Evolutionary conservation across 2,329 filamentous ascomycete genomes (phyloP).

Genomic region (Dendrostoma leiphaemia): DNA sequence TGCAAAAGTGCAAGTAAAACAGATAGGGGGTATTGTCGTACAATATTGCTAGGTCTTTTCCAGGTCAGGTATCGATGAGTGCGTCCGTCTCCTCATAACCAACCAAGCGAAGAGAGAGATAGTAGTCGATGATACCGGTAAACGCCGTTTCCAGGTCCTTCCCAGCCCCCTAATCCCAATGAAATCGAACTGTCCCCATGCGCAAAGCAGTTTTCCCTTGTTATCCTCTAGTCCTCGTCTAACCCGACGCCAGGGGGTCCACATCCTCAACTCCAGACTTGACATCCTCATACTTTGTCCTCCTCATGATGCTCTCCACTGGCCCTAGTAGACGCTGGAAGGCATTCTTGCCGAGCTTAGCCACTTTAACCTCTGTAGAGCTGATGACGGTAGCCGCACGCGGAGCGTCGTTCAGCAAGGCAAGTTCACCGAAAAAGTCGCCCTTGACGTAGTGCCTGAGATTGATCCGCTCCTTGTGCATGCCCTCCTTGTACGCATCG

Average conservation of each 20-base stretch:
- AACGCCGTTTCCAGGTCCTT: conserved; percentile 18
- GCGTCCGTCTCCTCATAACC: conserved; percentile 15
- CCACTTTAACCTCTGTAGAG: conserved; percentile 86
- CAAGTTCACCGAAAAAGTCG: conserved; percentile 96
- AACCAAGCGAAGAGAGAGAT: conserved; percentile 17
- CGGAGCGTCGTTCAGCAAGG: conserved; percentile 88
- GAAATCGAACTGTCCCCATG: conserved; percentile 5
- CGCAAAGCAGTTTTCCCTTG: conserved; percentile 6
- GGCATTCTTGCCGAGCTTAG: conserved; percentile 85
- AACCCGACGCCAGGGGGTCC: conserved; percentile 57
- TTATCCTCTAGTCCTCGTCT: conserved; percentile 19
- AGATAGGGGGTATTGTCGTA: not conserved
- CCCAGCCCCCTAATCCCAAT: conserved; percentile 3
- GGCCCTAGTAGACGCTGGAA: conserved; percentile 92
- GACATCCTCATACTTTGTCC: conserved; percentile 63
- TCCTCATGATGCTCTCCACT: conserved; percentile 90
- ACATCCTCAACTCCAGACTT: conserved; percentile 64
- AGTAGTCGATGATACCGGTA: conserved; percentile 1
- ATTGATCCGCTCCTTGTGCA: conserved; percentile 46
- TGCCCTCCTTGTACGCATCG: conserved; percentile 78
- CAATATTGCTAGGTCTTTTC: conserved; percentile 15
- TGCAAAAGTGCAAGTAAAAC: not conserved
- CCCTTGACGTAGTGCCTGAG: conserved; percentile 86
- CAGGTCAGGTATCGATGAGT: conserved; percentile 21
- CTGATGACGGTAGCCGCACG: conserved; percentile 86